phyloP scores from a whole-genome alignment of 495 filamentous ascomycete species.

The Aspergillus wentii region DNA sequence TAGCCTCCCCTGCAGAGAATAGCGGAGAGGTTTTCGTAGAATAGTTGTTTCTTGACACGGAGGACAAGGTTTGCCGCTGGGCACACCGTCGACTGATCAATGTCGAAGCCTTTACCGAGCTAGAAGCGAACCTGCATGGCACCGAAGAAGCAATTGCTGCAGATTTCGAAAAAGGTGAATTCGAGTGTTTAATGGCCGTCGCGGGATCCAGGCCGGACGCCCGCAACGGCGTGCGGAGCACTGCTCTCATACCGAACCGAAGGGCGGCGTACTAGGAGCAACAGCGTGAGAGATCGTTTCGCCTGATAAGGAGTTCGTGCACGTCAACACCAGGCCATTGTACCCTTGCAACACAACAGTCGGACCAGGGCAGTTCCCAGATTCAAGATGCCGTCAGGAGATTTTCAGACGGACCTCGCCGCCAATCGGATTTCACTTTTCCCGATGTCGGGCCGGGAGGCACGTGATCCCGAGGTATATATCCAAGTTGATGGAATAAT shows the following conservation, averaged over 20 bases:
- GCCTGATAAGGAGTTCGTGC: too few relatives aligned
- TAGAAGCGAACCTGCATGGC: slow-evolving; percentile 1
- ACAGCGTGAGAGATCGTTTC: too few relatives aligned
- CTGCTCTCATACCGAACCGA: slow-evolving; percentile 33
- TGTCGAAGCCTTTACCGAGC: neutral
- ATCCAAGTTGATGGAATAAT: too few relatives aligned
- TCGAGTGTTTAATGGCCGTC: slow-evolving; percentile 18
- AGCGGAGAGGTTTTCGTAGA: too few relatives aligned
- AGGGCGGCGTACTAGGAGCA: neutral
- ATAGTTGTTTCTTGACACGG: too few relatives aligned
- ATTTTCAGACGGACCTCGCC: slow-evolving; percentile 23
- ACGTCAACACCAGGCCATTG: too few relatives aligned
- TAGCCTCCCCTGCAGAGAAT: slow-evolving; percentile 8
- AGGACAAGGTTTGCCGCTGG: neutral
- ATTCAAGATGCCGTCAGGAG: slow-evolving; percentile 11
- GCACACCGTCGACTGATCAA: slow-evolving; percentile 1
- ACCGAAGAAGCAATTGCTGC: slow-evolving; percentile 5
- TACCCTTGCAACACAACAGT: too few relatives aligned
- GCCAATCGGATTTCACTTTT: slow-evolving; percentile 19
- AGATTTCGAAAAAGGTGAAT: slow-evolving; percentile 15
- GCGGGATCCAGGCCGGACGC: slow-evolving; percentile 28
- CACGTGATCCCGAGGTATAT: slow-evolving; percentile 16
- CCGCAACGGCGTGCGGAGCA: slow-evolving; percentile 35
- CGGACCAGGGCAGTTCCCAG: too few relatives aligned
- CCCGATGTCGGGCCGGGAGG: slow-evolving; percentile 10